Conservation (phyloP, 139 green algal species). For the Micractinium conductrix region DNA sequence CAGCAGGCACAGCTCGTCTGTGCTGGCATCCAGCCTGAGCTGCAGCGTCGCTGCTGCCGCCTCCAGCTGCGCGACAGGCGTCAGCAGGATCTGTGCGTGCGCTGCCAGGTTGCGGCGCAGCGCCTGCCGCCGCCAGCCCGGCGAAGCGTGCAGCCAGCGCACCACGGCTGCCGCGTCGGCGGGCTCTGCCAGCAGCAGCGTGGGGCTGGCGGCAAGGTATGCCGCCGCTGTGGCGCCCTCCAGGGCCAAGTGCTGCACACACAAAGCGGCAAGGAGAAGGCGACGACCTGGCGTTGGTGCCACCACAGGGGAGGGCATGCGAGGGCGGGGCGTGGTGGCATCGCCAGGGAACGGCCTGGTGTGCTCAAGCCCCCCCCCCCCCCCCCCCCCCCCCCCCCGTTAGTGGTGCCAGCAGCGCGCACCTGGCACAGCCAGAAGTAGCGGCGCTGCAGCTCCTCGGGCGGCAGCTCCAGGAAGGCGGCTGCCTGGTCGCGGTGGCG, state of each 20-base stretch:
- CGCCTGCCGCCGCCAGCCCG: conserved; percentile 8
- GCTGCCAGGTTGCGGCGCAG: conserved; percentile 23
- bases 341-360: too few species aligned
- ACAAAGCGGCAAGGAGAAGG: too few species aligned
- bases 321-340: too few species aligned
- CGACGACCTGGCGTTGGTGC: too few species aligned
- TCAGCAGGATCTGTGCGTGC: conserved; percentile 11
- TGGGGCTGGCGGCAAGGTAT: conserved; percentile 9
- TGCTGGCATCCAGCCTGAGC: background rate
- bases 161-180: conserved; percentile 13
- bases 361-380: too few species aligned
- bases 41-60: conserved; percentile 8
- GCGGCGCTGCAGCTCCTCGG: conserved; percentile 23
- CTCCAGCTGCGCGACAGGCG: conserved; percentile 11
- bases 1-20: conserved; percentile 31
- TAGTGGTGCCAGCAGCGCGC: too few species aligned
- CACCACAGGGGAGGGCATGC: too few species aligned
- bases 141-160: background rate
- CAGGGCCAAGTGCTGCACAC: background rate
- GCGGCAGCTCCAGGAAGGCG: background rate
- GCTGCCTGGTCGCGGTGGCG: conserved; percentile 1
- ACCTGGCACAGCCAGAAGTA: conserved; percentile 25
- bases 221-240: background rate
- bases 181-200: conserved; percentile 20
- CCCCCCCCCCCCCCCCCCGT: too few species aligned